A percentile compares a stretch with the other conserved stretches of the same genome.
Conservation (phyloP, 805 yeast genomes). For the Candida qinlingensis region DNA sequence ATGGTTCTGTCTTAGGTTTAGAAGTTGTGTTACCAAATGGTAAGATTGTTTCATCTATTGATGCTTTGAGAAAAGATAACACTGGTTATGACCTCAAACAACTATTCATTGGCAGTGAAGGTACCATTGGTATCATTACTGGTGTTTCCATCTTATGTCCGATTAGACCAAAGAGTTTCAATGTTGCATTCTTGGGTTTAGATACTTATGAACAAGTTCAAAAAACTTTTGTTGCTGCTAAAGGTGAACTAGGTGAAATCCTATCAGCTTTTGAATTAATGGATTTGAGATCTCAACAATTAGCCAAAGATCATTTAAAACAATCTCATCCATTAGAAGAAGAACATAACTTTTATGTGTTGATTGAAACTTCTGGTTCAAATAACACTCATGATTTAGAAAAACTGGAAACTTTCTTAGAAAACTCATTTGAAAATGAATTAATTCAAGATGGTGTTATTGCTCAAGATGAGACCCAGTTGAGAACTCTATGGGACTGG, state of each 20-base stretch:
- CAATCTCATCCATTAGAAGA: constrained; percentile 74
- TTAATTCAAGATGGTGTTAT: constrained; percentile 89
- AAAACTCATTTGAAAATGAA: constrained; percentile 77
- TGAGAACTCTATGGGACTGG: constrained; percentile 86
- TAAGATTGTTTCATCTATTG: constrained; percentile 69
- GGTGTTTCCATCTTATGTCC: constrained; percentile 90
- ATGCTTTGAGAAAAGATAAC: constrained; percentile 87
- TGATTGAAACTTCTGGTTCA: constrained; percentile 96
- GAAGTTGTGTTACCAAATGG: constrained; percentile 95
- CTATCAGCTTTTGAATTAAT: constrained; percentile 91
- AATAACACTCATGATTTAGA: constrained; percentile 90
- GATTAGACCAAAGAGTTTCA: constrained; percentile 76
- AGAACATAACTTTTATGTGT: constrained; percentile 80
- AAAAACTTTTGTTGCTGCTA: constrained; percentile 72
- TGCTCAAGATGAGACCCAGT: constrained; percentile 91
- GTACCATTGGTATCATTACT: constrained; percentile 85
- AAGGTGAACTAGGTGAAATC: constrained; percentile 74
- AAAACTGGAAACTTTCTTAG: constrained; percentile 81
- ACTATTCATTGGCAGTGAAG: constrained; percentile 90
- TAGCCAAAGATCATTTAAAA: constrained; percentile 58
- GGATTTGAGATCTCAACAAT: constrained; percentile 67
- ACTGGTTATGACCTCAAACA: constrained; percentile 94
- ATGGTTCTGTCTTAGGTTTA: constrained; percentile 85
- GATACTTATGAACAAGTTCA: constrained; percentile 80
- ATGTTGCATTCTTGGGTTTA: constrained; percentile 85